phyloP scores from a whole-genome alignment of 2,329 filamentous ascomycete genomes.

The Rutstroemia sydowiana region DNA sequence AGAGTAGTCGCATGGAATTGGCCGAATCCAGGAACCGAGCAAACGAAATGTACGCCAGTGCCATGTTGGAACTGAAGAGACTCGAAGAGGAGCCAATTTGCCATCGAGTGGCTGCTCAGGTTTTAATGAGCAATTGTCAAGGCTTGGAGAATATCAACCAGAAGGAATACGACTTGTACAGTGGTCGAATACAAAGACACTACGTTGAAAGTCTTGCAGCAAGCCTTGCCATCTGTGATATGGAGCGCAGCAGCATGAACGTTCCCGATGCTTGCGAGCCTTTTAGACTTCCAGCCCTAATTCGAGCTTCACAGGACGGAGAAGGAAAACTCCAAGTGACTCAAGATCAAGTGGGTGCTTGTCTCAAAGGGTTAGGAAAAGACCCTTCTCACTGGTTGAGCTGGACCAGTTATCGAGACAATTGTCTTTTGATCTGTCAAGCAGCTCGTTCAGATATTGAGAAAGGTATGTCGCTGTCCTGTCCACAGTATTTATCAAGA shows the following conservation, averaged over 20 bases:
- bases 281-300: constrained; percentile 30
- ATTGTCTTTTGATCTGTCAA: constrained; percentile 55
- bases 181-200: constrained; percentile 34
- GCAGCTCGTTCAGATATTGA: constrained; percentile 51
- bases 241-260: constrained; percentile 42
- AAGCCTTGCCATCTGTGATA: constrained; percentile 56
- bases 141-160: constrained; percentile 25
- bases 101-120: constrained; percentile 27
- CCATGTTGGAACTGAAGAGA: constrained; percentile 26
- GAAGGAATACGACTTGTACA: constrained; percentile 24
- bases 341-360: constrained; percentile 36
- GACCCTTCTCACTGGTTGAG: constrained; percentile 55
- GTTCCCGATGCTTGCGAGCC: constrained; percentile 45
- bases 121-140: constrained; percentile 30
- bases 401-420: constrained; percentile 55
- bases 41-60: constrained; percentile 27
- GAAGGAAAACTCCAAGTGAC: constrained; percentile 26
- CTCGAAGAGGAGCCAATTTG: constrained; percentile 29
- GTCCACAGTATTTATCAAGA: not conserved
- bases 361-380: constrained; percentile 45
- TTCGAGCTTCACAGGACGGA: constrained; percentile 32
- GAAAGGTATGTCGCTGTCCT: constrained; percentile 34
- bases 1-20: constrained; percentile 15
- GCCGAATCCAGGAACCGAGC: constrained; percentile 17
- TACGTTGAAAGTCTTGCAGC: constrained; percentile 51